phyloP scores from a whole-genome alignment of 768 basidiomycete species.

The Leccinellum luteum region DNA sequence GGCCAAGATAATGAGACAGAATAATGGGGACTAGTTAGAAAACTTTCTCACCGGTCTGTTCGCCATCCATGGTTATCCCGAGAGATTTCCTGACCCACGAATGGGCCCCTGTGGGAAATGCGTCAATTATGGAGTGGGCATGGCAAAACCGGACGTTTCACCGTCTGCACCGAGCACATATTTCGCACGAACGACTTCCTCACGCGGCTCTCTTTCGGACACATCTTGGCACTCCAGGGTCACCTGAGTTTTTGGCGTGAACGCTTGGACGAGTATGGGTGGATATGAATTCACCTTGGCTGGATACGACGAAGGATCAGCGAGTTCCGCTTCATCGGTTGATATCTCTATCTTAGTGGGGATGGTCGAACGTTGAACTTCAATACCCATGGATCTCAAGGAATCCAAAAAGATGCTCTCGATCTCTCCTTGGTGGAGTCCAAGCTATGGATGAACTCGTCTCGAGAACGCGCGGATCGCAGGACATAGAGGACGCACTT shows the following conservation, averaged over 20 bases:
- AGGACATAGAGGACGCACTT: constrained; percentile 37
- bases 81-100: constrained; percentile 77
- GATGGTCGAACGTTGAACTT: constrained; percentile 33
- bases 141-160: constrained; percentile 21
- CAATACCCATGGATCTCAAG: constrained; percentile 27
- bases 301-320: constrained; percentile 9
- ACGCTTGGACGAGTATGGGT: constrained; percentile 20
- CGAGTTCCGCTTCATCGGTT: constrained; percentile 18
- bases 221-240: constrained; percentile 18
- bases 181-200: constrained; percentile 65
- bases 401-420: constrained; percentile 31
- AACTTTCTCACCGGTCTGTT: constrained; percentile 46
- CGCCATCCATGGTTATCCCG: constrained; percentile 71
- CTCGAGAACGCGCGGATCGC: background rate
- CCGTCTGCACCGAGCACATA: constrained; percentile 79
- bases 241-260: constrained; percentile 17
- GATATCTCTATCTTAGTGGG: constrained; percentile 32
- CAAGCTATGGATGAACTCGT: constrained; percentile 16
- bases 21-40: background rate
- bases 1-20: background rate
- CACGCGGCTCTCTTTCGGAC: constrained; percentile 34
- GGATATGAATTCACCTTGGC: background rate
- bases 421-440: constrained; percentile 35
- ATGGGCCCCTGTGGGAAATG: constrained; percentile 55
- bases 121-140: background rate